Percentiles rank a stretch among this genome's conserved stretches.
These are phyloP conservation scores for Mrakia blollopis DNA, from an alignment of 768 basidiomycete genomes.

Conservation along the genomic window DNA sequence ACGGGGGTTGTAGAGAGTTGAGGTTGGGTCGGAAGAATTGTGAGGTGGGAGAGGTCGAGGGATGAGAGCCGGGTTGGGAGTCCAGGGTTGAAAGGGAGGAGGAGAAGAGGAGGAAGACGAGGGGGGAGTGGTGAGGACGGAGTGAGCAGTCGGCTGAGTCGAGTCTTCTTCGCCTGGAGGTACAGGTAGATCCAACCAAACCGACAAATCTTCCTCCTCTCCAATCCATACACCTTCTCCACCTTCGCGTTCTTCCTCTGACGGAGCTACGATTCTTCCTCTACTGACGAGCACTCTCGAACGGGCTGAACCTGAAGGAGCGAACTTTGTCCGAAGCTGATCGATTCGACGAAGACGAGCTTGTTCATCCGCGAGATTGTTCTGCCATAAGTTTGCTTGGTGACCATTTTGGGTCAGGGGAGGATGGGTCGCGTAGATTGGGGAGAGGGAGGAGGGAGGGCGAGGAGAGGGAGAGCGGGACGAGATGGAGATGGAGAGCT, in stretches of 20 bases:
- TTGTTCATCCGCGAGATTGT: not conserved
- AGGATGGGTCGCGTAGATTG: not conserved
- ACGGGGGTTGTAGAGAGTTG: too few species aligned
- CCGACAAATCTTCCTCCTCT: not conserved
- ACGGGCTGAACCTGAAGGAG: not conserved
- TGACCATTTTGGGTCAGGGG: not conserved
- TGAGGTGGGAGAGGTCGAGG: too few species aligned
- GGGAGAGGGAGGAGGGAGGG: not conserved
- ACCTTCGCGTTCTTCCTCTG: not conserved
- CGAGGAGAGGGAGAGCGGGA: not conserved
- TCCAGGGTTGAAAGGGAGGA: not conserved
- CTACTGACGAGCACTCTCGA: not conserved
- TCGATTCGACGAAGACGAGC: not conserved
- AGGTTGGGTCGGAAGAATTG: too few species aligned
- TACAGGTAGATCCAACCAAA: not conserved
- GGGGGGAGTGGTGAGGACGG: not conserved
- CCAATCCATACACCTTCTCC: not conserved
- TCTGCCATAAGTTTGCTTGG: not conserved
- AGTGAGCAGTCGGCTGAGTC: not conserved
- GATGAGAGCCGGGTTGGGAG: too few species aligned
- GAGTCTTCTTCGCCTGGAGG: not conserved
- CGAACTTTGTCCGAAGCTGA: not conserved
- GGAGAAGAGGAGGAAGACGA: not conserved
- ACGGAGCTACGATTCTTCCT: not conserved
- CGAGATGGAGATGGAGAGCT: not conserved